Conservation (phyloP, 1,139 yeast genomes). For the Kazachstania sp. region DNA sequence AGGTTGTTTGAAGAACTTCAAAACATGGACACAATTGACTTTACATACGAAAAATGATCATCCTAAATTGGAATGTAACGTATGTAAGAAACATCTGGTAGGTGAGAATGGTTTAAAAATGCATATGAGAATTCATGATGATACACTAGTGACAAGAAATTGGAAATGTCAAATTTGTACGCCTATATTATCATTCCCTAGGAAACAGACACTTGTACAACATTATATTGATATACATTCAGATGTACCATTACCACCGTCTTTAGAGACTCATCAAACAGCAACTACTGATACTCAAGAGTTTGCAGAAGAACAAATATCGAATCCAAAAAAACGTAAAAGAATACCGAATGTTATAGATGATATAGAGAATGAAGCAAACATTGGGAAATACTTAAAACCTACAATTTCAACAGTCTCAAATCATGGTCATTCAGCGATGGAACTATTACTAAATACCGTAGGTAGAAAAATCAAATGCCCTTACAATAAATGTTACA, state of each 20-base stretch:
- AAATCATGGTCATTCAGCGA: slow-evolving; percentile 11
- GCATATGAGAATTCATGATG: slow-evolving; percentile 61
- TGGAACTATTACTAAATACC: slow-evolving; percentile 24
- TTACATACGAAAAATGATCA: slow-evolving; percentile 65
- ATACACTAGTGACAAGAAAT: slow-evolving; percentile 37
- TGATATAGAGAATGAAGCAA: slow-evolving; percentile 9
- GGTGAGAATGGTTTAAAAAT: slow-evolving; percentile 61
- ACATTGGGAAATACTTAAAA: slow-evolving; percentile 10
- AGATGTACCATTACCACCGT: slow-evolving; percentile 15
- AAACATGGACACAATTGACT: slow-evolving; percentile 72
- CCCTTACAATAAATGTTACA: slow-evolving; percentile 25
- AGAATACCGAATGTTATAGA: not conserved
- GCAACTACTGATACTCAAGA: not conserved
- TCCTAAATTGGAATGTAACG: slow-evolving; percentile 55
- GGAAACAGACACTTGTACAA: slow-evolving; percentile 36
- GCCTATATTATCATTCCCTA: slow-evolving; percentile 30
- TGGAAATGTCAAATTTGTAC: slow-evolving; percentile 58
- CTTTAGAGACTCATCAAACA: not conserved
- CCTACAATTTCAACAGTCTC: slow-evolving; percentile 7
- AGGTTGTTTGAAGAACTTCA: slow-evolving; percentile 53
- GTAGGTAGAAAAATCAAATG: slow-evolving; percentile 29
- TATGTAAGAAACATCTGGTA: slow-evolving; percentile 68
- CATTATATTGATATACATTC: slow-evolving; percentile 39
- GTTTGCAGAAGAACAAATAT: not conserved
- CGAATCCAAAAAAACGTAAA: not conserved